Conservation (phyloP, 1,284 basidiomycete genomes). For the Hemileia vastatrix region DNA sequence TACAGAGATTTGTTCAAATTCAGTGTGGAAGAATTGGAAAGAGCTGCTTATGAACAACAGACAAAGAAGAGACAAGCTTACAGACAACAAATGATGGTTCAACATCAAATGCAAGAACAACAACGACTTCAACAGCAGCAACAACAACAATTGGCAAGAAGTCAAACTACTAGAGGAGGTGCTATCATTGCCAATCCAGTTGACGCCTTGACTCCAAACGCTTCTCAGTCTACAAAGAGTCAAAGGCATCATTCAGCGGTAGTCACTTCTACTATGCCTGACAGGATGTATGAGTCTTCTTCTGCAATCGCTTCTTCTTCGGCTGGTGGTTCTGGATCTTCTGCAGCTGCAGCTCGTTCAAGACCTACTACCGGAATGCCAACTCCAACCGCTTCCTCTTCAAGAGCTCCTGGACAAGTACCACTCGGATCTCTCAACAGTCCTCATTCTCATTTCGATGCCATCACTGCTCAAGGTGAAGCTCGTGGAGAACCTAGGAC, state of each 20-base stretch:
- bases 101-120: background rate
- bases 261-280: slow-evolving; percentile 27
- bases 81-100: slow-evolving; percentile 18
- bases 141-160: slow-evolving; percentile 13
- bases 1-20: slow-evolving; percentile 60
- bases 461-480: slow-evolving; percentile 28
- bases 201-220: background rate
- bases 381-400: background rate
- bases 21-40: slow-evolving; percentile 67
- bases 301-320: background rate
- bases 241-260: slow-evolving; percentile 28
- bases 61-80: slow-evolving; percentile 63
- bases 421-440: background rate
- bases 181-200: slow-evolving; percentile 8
- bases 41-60: slow-evolving; percentile 69
- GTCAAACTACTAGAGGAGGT: background rate
- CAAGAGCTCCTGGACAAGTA: background rate
- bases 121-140: slow-evolving; percentile 21
- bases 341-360: slow-evolving; percentile 1
- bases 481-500: slow-evolving; percentile 32
- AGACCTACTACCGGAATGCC: slow-evolving; percentile 20
- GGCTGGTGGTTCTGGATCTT: background rate
- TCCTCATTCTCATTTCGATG: background rate
- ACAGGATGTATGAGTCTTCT: slow-evolving; percentile 5
- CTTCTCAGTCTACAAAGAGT: slow-evolving; percentile 16